Conservation (phyloP, 2,329 filamentous ascomycete genomes). For the Fusarium tuaranense region DNA sequence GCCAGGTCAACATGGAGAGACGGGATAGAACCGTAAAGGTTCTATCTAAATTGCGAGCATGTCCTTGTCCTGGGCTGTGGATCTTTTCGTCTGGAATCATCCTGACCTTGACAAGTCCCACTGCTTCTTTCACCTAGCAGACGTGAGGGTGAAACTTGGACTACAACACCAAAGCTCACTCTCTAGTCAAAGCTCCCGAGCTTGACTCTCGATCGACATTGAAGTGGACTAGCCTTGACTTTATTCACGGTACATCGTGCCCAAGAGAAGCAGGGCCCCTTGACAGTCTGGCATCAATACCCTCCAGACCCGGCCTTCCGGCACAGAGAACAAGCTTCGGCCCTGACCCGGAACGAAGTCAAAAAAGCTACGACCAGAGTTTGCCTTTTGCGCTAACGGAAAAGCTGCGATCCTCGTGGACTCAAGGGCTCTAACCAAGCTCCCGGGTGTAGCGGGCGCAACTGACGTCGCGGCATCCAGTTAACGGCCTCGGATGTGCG, state of each 20-base stretch:
- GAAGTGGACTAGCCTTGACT: not conserved
- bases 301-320: not conserved
- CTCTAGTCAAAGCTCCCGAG: not conserved
- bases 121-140: not conserved
- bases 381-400: slow-evolving; percentile 24
- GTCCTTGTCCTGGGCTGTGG: slow-evolving; percentile 4
- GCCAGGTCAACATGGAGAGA: not conserved
- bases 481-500: slow-evolving; percentile 12
- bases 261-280: not conserved
- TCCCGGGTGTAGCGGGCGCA: slow-evolving; percentile 32
- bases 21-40: not conserved
- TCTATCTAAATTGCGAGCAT: not conserved
- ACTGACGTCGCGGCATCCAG: slow-evolving; percentile 7
- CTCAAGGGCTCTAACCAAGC: slow-evolving; percentile 16
- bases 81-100: not conserved
- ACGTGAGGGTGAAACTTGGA: not conserved
- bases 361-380: slow-evolving; percentile 23
- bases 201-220: not conserved
- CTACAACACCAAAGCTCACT: not conserved
- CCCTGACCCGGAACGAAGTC: not conserved
- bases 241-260: not conserved
- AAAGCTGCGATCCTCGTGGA: not conserved
- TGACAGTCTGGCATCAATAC: not conserved
- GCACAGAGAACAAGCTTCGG: slow-evolving; percentile 11
- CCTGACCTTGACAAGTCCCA: not conserved